Base-by-base conservation (phyloP, 2,329 filamentous ascomycete genomes). In the Paraphaeosphaeria minitans region DNA sequence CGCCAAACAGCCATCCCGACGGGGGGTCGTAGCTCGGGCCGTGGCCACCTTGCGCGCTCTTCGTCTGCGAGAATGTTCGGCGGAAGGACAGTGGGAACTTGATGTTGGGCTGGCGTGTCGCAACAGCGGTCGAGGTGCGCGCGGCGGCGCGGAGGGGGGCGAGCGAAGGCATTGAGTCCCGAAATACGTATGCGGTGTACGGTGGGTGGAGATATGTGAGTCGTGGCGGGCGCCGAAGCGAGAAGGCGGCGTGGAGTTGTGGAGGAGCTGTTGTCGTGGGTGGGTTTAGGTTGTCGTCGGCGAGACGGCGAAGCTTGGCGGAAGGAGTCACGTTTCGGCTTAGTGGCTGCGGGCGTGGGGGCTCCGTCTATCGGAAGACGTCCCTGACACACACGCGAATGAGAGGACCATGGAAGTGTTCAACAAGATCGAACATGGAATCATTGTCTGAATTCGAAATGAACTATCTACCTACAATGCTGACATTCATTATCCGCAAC, bases 11-110 rank as follows among this genome's bases (percentile, higher is more conserved):
- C 92, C 93, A 97, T 71, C 95, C 95, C 57, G 83, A 85, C 2
- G 95, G 94, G 49, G 93, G 88, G 68, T 99, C 95, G 80, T 93
- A 99, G 77, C 93, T 90, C 68, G 87, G 84, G 72, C 87, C 90
- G 81, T 90, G 87, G 66, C 68, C 67, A n/a, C 63, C 53, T 22
- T 59, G 58, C 47, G 57, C 52, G 51, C 45, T 46, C 42, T 62
- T 53, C 29, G 71, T 64, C 35, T 64, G 59, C 46, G 72, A 71
- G 49, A 75, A 70, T 14, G 56, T 27, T n/a, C 64, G 64, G 57
- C 66, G 69, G 55, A 62, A 54, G 29, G 46, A 51, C 24, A 65
- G 53, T 14, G 58, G 64, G 53, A 59, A 59, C 51, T 55, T 56
- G 61, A 65, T 56, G 43, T 58, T 61, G 48, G 65, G 58, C 53